Conservation (phyloP, 176 grass and related monocot genomes). For the Zea luxurians region DNA sequence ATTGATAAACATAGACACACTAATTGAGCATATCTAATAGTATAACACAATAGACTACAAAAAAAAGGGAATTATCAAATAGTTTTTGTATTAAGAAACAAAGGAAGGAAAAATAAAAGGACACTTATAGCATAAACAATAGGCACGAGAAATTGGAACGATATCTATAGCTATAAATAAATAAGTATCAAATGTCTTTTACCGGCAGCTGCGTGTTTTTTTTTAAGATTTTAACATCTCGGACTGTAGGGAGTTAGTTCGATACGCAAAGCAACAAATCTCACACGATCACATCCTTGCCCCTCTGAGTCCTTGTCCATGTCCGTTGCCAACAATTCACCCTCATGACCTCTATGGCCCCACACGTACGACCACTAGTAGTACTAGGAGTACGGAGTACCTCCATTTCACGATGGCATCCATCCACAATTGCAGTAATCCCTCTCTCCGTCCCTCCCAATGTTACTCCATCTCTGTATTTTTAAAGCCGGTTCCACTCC, state of each 20-base stretch:
- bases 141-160: background rate
- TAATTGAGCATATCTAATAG: too few relatives aligned
- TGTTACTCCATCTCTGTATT: background rate
- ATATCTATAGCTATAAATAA: background rate
- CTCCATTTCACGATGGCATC: background rate
- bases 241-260: background rate
- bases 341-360: background rate
- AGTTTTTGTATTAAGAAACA: too few relatives aligned
- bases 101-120: too few relatives aligned
- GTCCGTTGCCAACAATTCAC: constrained; percentile 28
- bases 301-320: background rate
- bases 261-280: constrained; percentile 27
- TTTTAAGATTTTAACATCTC: background rate
- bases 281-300: background rate
- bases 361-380: background rate
- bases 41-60: too few relatives aligned
- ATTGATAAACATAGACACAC: too few relatives aligned
- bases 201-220: too few relatives aligned
- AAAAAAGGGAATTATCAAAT: too few relatives aligned
- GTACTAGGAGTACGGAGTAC: background rate
- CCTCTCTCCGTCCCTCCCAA: background rate
- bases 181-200: too few relatives aligned
- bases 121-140: background rate
- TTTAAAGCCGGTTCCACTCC: constrained; percentile 25
- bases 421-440: background rate